A percentile compares a stretch with the other conserved stretches of the same genome.
phyloP scores from a whole-genome alignment of 129 eudicot species.

The Pittosporum tobira region DNA sequence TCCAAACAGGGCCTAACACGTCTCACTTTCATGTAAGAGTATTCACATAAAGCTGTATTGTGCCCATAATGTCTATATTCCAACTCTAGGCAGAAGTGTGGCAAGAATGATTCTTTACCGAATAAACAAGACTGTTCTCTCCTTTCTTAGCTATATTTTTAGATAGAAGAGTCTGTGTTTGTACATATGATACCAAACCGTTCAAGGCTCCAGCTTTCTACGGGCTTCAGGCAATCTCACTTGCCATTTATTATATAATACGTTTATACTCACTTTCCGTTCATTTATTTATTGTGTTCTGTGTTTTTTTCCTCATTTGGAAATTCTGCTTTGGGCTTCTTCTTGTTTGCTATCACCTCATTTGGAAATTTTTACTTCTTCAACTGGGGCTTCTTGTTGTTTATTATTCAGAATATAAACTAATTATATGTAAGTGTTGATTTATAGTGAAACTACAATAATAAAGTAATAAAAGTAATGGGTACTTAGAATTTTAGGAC shows the following conservation, averaged over 20 bases:
- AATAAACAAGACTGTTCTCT: conserved; percentile 2
- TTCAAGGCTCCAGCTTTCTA: conserved; percentile 1
- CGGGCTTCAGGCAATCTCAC: conserved; percentile 3
- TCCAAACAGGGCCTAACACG: too few species aligned
- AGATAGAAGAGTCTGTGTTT: too few species aligned
- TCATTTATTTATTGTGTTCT: neutral
- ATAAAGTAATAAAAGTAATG: too few species aligned
- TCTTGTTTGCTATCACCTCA: neutral
- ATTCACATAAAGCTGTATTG: too few species aligned
- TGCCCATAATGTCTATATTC: too few species aligned
- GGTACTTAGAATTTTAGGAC: neutral
- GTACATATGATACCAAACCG: neutral
- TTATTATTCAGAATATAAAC: neutral
- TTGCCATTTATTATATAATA: neutral
- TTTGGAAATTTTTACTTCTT: neutral
- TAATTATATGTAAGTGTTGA: neutral
- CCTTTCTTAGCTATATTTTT: neutral
- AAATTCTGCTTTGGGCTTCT: neutral
- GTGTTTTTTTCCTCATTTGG: neutral
- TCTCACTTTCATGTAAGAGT: too few species aligned
- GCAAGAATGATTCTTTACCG: conserved; percentile 5
- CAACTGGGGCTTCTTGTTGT: neutral
- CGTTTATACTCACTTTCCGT: neutral
- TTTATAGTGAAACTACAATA: neutral
- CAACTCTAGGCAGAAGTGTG: neutral